Evolutionary conservation across 2,329 filamentous ascomycete species (phyloP), one percentile per base, ranked within the genome.

Genomic region (Aspergillus intermedius): DNA sequence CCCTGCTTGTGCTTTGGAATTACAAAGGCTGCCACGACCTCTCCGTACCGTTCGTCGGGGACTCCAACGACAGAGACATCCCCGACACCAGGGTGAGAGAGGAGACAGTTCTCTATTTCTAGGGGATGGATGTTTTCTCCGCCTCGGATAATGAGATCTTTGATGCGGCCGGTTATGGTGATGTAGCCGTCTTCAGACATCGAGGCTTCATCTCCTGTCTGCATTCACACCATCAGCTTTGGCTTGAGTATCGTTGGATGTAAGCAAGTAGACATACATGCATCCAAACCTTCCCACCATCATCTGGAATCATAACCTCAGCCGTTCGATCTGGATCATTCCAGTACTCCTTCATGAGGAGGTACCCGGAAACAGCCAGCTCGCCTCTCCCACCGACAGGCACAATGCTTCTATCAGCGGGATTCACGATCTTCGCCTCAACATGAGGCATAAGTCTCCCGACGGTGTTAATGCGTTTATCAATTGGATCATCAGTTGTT

Each of bases 61-160:
- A 97, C 72, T 0, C 91, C 93, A 0, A 94, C 87, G 1, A 95
- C 88, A 55, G 84, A 88, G 3, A 82, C 88, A 54, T 96, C 89
- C 12, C 77, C 75, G 0, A 97, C 76, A 3, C 76, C 75, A 2
- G 81, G 77, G 62, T 91, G 84, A 37, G 80, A 80, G 52, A 95
- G 82, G 5, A 97, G 77, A 56, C 83, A 91, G 63, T 94, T 91
- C 67, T 98, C 93, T 3, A 97, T 78, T 67, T 97, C 93, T 5
- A 95, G 76, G 0, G 93, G 93, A 66, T 95, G 88, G 48, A 96
- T 95, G 65, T 98, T 98, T 67, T 97, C 93, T 21, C 93, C 93
- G 23, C 88, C 91, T 22, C 89, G 81, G 64, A 97, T 97, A 59
- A 98, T 96, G 47, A 97, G 71, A 65, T 98, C 93, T 70, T 97